Percentiles rank a stretch among this genome's conserved stretches.
Conservation (phyloP, 78 protist genomes). For the Dictyostelium purpureum region DNA sequence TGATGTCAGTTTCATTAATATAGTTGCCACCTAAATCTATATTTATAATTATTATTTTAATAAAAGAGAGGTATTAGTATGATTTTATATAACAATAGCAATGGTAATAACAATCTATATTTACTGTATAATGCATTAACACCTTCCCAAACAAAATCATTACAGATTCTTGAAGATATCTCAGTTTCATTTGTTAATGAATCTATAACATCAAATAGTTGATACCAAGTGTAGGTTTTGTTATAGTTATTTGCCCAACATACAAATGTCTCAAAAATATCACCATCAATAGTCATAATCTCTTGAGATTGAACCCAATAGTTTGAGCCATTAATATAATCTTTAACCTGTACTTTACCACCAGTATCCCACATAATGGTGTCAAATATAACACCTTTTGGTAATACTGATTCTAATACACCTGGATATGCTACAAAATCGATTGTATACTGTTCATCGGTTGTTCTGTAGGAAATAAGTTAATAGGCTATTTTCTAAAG, state of each 20-base stretch:
- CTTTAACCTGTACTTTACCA: conserved; percentile 4
- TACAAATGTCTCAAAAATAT: not conserved
- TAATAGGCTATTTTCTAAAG: not conserved
- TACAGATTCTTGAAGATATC: not conserved
- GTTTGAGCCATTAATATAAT: not conserved
- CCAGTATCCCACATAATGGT: conserved; percentile 14
- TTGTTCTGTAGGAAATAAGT: not conserved
- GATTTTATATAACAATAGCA: not conserved
- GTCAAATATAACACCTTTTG: conserved; percentile 7
- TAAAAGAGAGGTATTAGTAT: not conserved
- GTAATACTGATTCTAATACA: conserved; percentile 25
- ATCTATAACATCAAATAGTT: conserved; percentile 51
- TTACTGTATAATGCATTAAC: conserved; percentile 30
- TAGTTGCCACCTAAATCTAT: conserved; percentile 38
- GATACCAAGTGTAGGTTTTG: not conserved
- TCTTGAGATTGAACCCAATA: conserved; percentile 9
- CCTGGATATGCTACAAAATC: conserved; percentile 47
- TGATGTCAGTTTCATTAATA: not conserved
- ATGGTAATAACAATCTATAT: not conserved
- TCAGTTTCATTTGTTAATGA: not conserved
- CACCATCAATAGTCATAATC: conserved; percentile 8
- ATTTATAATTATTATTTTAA: not conserved
- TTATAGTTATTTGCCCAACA: conserved; percentile 47
- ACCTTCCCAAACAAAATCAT: conserved; percentile 59
- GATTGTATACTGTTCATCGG: conserved; percentile 6